Conservation (phyloP, 345 rosid species). For the Aquilaria malaccensis region DNA sequence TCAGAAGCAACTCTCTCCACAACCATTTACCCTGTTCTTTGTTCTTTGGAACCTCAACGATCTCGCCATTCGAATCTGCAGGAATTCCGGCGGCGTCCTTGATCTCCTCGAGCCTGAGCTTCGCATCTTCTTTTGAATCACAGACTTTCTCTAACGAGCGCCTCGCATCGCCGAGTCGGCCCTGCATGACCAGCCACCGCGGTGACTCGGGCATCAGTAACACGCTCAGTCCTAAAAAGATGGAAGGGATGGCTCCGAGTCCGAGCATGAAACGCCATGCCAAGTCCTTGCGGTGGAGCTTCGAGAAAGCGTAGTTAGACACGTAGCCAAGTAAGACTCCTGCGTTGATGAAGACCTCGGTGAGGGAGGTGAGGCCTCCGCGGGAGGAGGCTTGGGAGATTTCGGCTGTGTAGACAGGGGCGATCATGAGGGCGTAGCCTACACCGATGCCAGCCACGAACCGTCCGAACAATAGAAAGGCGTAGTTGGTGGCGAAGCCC, state of each 20-base stretch:
- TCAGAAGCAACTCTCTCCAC: constrained; percentile 54
- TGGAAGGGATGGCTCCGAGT: constrained; percentile 56
- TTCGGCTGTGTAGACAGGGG: constrained; percentile 81
- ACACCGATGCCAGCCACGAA: constrained; percentile 83
- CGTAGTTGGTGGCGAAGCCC: constrained; percentile 71
- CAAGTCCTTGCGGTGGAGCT: constrained; percentile 28
- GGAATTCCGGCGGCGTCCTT: constrained; percentile 74
- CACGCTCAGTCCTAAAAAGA: constrained; percentile 42
- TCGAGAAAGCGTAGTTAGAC: constrained; percentile 60
- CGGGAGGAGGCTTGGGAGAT: constrained; percentile 74
- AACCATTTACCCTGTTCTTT: constrained; percentile 46
- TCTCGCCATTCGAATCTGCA: constrained; percentile 51
- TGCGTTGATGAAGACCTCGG: constrained; percentile 70
- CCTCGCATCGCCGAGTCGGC: constrained; percentile 68
- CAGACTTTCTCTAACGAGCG: constrained; percentile 60
- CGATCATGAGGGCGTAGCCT: constrained; percentile 83
- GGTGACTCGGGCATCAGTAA: constrained; percentile 86
- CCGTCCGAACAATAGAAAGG: constrained; percentile 77
- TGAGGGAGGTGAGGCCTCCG: constrained; percentile 76
- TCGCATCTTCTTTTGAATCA: constrained; percentile 44
- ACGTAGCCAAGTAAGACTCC: constrained; percentile 69
- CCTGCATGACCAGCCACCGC: constrained; percentile 85
- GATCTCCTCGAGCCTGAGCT: constrained; percentile 53
- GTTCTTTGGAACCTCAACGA: constrained; percentile 30
- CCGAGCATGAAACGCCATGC: constrained; percentile 91